A percentile compares a stretch with the other conserved stretches of the same genome.
phyloP scores from a whole-genome alignment of 306 rosid genomes.

The Acacia confusa region DNA sequence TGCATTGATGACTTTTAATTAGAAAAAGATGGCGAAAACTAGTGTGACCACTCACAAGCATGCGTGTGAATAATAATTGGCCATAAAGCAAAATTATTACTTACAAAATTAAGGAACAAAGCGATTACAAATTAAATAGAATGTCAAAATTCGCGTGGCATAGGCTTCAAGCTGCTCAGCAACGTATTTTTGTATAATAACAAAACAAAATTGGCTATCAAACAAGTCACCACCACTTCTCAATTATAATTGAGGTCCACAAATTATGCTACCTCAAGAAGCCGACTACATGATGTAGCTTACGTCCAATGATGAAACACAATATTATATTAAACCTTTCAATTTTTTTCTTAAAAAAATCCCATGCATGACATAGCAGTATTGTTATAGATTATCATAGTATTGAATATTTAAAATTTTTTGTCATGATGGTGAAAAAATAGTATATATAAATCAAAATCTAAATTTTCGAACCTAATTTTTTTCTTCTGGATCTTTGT shows the following conservation, averaged over 20 bases:
- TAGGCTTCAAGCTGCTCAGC: neutral
- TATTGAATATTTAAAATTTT: too few relatives aligned
- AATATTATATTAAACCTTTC: too few relatives aligned
- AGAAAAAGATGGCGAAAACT: neutral
- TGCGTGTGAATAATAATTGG: neutral
- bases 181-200: neutral
- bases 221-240: neutral
- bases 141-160: neutral
- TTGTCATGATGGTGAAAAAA: too few relatives aligned
- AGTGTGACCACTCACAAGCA: conserved; percentile 4
- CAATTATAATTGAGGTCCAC: neutral
- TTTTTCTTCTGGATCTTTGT: too few relatives aligned
- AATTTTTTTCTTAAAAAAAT: too few relatives aligned
- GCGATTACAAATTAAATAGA: neutral
- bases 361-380: too few relatives aligned
- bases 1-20: neutral
- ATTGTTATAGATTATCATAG: too few relatives aligned
- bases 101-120: neutral
- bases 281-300: neutral
- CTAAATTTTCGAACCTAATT: too few relatives aligned
- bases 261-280: neutral
- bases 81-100: neutral
- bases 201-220: neutral
- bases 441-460: too few relatives aligned
- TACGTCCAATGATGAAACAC: neutral